Evolutionary conservation across 208 protist genomes (phyloP), one percentile per base, ranked within the genome.

Genomic region (Leishmania tarentolae): DNA sequence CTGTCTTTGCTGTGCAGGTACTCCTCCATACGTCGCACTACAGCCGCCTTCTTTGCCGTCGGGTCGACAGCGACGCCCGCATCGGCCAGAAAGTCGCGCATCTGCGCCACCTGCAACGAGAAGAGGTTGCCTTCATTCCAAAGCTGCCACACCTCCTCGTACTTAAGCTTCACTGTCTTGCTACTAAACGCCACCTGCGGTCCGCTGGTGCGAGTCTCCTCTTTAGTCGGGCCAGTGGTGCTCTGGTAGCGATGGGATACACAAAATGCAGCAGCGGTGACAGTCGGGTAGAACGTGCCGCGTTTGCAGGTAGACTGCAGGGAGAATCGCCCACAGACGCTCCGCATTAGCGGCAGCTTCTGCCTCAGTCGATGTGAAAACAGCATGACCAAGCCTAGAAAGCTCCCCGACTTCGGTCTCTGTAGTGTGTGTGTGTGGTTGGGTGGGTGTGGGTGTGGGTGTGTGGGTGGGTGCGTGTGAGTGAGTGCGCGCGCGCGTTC

Each of bases 71-170:
- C 59, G 57, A 89, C 76, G 53, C 87, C 87, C 37, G 56, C 80
- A 46, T 57, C 79, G 72, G 74, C 78, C 44, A 98, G 88, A 78
- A 97, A 98, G 9, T 88, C 85, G 46, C 90, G 87, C 83, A 98
- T 89, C 81, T 98, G 91, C 40, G 86, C 68, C 19, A 96, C 81
- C 21, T 94, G 95, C 56, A 98, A 88, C 6, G 95, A 96, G 79
- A 97, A 98, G 52, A 98, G 89, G 71, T 98, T 98, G 47, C 95
- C 95, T 78, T 98, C 95, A 78, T 96, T 97, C 94, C 95, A 98
- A 76, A 98, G 85, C 31, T 84, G 83, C 91, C 94, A 97, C 71
- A 96, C 93, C 61, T 91, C 90, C 42, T 96, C 94, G 17, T 89
- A 81, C 31, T 85, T 85, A 9, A 94, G 86, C 35, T 56, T 71